Evolutionary conservation across 306 rosid species (phyloP).

Genomic region (Trichosanthes truncata): DNA sequence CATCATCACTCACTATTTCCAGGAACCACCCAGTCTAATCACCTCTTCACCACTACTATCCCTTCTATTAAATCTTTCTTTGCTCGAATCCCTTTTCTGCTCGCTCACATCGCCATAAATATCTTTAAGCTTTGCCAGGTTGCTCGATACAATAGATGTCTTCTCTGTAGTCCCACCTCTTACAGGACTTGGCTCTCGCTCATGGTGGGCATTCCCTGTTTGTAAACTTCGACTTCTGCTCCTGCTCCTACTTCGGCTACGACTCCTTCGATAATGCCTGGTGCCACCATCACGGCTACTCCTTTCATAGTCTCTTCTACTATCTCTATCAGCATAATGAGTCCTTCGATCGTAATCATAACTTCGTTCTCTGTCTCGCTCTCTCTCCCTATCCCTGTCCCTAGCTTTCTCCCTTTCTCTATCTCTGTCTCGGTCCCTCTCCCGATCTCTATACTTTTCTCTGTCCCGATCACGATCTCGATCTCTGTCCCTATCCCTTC

Average conservation of each 20-base stretch:
- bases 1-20: constrained; percentile 28
- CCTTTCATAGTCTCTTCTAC: constrained; percentile 57
- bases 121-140: constrained; percentile 86
- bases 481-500: constrained; percentile 18
- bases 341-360: constrained; percentile 7
- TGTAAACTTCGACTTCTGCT: constrained; percentile 72
- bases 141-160: constrained; percentile 47
- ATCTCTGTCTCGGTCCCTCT: constrained; percentile 2
- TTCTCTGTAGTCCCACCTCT: constrained; percentile 44
- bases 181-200: constrained; percentile 42
- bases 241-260: constrained; percentile 61
- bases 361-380: constrained; percentile 20
- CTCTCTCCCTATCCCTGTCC: constrained; percentile 21
- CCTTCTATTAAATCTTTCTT: constrained; percentile 45
- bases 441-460: constrained; percentile 3
- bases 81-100: constrained; percentile 41
- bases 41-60: constrained; percentile 70
- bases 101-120: constrained; percentile 74
- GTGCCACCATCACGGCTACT: constrained; percentile 29
- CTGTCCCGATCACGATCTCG: constrained; percentile 24
- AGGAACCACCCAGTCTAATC: constrained; percentile 59
- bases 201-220: constrained; percentile 30
- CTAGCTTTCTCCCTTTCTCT: constrained; percentile 31
- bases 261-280: constrained; percentile 45
- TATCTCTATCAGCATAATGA: constrained; percentile 22